Evolutionary conservation across 805 yeast genomes (phyloP).

Genomic region (Candida cerambycidarum): DNA sequence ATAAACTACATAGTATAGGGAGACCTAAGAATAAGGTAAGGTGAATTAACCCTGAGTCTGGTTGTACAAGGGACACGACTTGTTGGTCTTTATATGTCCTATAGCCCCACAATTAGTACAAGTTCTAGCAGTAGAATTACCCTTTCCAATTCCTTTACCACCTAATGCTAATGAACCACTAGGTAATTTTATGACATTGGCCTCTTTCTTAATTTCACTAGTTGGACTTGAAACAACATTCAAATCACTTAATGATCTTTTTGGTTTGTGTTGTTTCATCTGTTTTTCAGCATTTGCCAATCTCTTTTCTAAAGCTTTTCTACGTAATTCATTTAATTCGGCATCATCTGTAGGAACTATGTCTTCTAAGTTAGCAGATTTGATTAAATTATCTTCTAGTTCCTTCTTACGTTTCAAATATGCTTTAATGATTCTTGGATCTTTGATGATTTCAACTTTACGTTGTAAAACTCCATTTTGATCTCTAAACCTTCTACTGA

Average conservation of each 20-base stretch:
- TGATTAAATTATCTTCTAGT: slow-evolving; percentile 52
- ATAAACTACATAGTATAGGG: too few species aligned
- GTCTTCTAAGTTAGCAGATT: slow-evolving; percentile 69
- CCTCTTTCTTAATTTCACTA: slow-evolving; percentile 26
- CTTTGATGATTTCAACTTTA: slow-evolving; percentile 72
- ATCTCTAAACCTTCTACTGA: slow-evolving; percentile 79
- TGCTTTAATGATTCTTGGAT: slow-evolving; percentile 83
- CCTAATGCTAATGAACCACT: slow-evolving; percentile 48
- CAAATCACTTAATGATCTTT: slow-evolving; percentile 20
- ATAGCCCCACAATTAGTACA: slow-evolving; percentile 95
- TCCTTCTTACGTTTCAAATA: slow-evolving; percentile 71
- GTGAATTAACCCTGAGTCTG: slow-evolving; percentile 8
- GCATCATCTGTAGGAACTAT: slow-evolving; percentile 78
- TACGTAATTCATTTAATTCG: slow-evolving; percentile 75
- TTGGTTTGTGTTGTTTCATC: slow-evolving; percentile 34
- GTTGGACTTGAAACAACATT: neutral
- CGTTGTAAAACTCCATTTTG: slow-evolving; percentile 85
- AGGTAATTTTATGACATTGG: slow-evolving; percentile 43
- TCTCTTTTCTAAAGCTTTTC: slow-evolving; percentile 76
- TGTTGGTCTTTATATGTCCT: slow-evolving; percentile 92
- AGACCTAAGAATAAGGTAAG: too few species aligned
- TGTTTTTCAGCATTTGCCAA: slow-evolving; percentile 80
- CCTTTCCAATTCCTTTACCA: slow-evolving; percentile 73
- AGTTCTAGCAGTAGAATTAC: slow-evolving; percentile 71
- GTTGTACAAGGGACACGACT: slow-evolving; percentile 81